Evolutionary conservation across 441 rosid genomes (phyloP).

Genomic region (Populus hybrid): DNA sequence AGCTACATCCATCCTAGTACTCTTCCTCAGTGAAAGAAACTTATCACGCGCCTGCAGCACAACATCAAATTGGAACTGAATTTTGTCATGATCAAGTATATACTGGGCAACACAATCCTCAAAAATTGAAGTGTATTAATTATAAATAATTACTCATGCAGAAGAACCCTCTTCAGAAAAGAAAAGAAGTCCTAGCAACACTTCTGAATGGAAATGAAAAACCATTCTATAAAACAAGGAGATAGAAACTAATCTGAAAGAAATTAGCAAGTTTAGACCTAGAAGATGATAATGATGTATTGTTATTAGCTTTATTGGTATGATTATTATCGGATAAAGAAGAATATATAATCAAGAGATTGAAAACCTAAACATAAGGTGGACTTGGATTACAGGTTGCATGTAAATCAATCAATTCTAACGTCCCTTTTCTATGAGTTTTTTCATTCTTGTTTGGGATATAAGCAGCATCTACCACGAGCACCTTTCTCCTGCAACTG

Average conservation of each 20-base stretch:
- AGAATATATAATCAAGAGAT: not conserved
- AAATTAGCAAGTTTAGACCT: not conserved
- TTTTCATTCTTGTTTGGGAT: not conserved
- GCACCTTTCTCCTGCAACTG: not conserved
- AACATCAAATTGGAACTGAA: conserved; percentile 20
- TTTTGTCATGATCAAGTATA: conserved; percentile 16
- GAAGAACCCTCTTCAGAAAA: not conserved
- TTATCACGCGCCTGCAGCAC: conserved; percentile 82
- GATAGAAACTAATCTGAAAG: not conserved
- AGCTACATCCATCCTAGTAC: conserved; percentile 76
- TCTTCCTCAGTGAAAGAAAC: conserved; percentile 77
- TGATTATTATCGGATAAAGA: not conserved
- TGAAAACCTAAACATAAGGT: not conserved
- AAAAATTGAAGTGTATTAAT: conserved; percentile 12
- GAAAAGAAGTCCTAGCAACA: not conserved
- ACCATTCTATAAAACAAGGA: not conserved
- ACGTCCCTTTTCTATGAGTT: too few relatives aligned
- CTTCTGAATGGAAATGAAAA: not conserved
- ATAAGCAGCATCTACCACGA: not conserved
- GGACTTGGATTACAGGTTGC: not conserved
- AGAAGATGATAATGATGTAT: not conserved
- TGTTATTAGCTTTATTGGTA: not conserved
- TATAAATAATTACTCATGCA: not conserved
- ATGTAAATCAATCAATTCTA: too few relatives aligned
- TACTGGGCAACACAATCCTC: not conserved